Conservation (phyloP, 192 early-diverging fungal genomes). For the Piromyces finnis region DNA sequence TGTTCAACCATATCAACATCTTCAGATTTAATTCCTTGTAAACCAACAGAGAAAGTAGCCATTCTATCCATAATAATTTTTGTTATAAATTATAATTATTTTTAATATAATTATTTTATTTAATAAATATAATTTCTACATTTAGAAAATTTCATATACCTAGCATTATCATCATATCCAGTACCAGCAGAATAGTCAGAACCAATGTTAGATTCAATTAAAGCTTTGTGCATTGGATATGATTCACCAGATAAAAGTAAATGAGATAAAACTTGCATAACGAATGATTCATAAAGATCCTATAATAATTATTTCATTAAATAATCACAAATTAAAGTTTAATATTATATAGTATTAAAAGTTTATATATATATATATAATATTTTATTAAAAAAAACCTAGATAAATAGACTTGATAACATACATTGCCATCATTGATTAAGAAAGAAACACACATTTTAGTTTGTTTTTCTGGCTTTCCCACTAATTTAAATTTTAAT, state of each 20-base stretch:
- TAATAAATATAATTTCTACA: too few species aligned
- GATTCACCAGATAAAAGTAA: conserved; percentile 75
- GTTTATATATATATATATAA: too few species aligned
- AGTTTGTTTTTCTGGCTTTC: conserved; percentile 53
- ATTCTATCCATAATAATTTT: neutral
- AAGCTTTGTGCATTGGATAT: conserved; percentile 81
- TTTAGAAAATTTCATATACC: too few species aligned
- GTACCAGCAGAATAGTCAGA: conserved; percentile 78
- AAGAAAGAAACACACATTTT: conserved; percentile 58
- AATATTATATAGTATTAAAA: too few species aligned
- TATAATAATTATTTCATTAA: too few species aligned
- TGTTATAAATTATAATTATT: too few species aligned
- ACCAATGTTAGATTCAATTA: conserved; percentile 79
- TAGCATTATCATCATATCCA: conserved; percentile 63
- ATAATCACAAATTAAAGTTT: too few species aligned
- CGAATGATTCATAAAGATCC: conserved; percentile 70
- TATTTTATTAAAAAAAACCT: too few species aligned
- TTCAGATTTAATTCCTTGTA: conserved; percentile 62
- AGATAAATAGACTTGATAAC: too few species aligned
- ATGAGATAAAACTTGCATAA: conserved; percentile 55
- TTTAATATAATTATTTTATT: too few species aligned
- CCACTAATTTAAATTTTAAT: too few species aligned
- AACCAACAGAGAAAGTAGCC: conserved; percentile 54
- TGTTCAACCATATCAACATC: conserved; percentile 51
- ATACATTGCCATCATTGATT: conserved; percentile 47